Evolutionary conservation across 2,329 filamentous ascomycete species (phyloP), one percentile per base, ranked within the genome.

Genomic region (Aspergillus alliaceus): DNA sequence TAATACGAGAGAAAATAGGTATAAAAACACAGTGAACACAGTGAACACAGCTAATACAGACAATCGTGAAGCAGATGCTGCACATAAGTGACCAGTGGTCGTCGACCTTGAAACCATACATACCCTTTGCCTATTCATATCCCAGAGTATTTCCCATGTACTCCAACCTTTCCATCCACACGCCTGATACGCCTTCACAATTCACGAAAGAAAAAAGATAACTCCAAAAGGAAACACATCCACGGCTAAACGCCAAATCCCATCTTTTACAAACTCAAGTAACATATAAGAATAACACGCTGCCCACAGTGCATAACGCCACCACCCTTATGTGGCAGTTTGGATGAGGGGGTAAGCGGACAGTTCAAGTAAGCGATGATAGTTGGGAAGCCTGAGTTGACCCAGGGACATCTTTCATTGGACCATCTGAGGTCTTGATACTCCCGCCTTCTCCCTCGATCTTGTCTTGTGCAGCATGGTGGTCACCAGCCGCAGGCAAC

Each of bases 351-450:
- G 14, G 18, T 44, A 24, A 9, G 2, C 40, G 25, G 24, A 22
- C 40, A 44, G 4, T 14, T 56, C 60, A 69, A 44, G 69, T 59
- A 31, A 69, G 61, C 40, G 71, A 69, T 40, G 68, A 60, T 24
- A 68, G 54, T 48, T 68, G 67, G 54, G 70, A 62, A 27, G 65
- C 56, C 22, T 65, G 62, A 20, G 67, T 66, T 35, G 68, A 60
- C 39, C 70, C 64, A 11, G 67, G 51, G 11, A 66, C 64, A 53
- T 74, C 71, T 50, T 72, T 72, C 69, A 73, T 69, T 20, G 59
- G n/a, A 18, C 69, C 64, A 61, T 74, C 69, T 15, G 59, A 59
- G 27, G 68, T 58, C 20, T 52, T 61, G n/a, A 64, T 52, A 22
- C 58, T 35, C 25, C 66, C 61, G 7, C 56, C 47, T 18, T 60